phyloP scores from a whole-genome alignment of 2,329 filamentous ascomycete genomes.

The Colletotrichum eleusines region DNA sequence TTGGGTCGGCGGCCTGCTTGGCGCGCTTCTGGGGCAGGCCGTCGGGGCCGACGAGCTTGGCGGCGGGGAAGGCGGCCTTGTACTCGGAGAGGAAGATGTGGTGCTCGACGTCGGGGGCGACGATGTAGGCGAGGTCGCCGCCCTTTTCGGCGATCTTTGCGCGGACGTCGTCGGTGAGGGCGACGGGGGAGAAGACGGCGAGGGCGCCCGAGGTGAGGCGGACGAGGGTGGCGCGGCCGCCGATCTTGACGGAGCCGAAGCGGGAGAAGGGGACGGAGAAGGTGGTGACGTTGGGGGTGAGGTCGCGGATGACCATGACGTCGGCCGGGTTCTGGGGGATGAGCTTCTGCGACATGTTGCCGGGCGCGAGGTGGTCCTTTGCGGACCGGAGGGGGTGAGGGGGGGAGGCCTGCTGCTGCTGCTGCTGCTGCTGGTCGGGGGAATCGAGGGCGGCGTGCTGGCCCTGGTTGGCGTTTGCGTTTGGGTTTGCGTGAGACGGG shows the following conservation, averaged over 20 bases:
- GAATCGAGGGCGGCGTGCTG: constrained; percentile 35
- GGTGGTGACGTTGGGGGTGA: constrained; percentile 83
- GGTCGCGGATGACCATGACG: constrained; percentile 89
- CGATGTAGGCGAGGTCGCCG: constrained; percentile 82
- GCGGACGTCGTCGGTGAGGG: constrained; percentile 80
- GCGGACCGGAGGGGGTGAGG: not conserved
- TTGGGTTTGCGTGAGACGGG: not conserved
- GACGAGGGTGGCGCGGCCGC: constrained; percentile 84
- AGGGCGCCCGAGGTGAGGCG: constrained; percentile 78
- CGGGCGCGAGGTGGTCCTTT: constrained; percentile 37
- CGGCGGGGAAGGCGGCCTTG: constrained; percentile 81
- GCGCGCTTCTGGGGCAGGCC: constrained; percentile 86
- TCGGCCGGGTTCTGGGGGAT: constrained; percentile 79
- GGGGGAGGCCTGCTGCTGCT: not conserved
- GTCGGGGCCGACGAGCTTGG: constrained; percentile 84
- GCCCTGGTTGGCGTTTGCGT: constrained; percentile 21
- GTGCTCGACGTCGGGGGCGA: constrained; percentile 91
- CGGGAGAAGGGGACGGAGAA: constrained; percentile 87
- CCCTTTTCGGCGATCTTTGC: constrained; percentile 73
- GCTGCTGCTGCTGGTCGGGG: constrained; percentile 21
- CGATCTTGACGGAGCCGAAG: constrained; percentile 83
- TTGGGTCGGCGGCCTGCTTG: constrained; percentile 65
- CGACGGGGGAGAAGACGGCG: constrained; percentile 92
- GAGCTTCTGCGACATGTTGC: constrained; percentile 71
- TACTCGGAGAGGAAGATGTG: constrained; percentile 93